Base-by-base conservation (phyloP, 108 stramenopile species). In the Cyclotella baltica region DNA sequence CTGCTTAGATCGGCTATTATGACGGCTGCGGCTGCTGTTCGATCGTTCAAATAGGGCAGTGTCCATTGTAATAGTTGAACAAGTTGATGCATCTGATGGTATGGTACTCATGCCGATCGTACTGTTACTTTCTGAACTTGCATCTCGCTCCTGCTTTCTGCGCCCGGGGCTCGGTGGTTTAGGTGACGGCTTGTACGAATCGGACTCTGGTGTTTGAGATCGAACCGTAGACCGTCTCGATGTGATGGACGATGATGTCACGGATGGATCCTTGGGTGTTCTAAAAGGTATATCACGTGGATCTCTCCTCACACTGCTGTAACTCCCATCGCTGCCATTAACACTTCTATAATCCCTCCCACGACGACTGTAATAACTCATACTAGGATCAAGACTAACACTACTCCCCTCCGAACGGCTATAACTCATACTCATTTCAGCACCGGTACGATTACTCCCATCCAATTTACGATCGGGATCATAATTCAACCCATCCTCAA, bases 61-160 rank as follows among this genome's bases (percentile, higher is more conserved):
- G 33, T 61, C 59, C 59, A 61, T 61, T 30, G 59, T 61, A 33
- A 61, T 61, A 0, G 59, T 61, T 16, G 59, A 61, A n/a, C 59
- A 61, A 4, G 30, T 33, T 0, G 59, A 61, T 61, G 59, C n/a
- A 34, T 34, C 31, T 16, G 59, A 31, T 18, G 59, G 59, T 11
- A 61, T 61, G 15, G 59, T 61, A 33, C 59, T 61, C 59, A 61
- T 61, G 4, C 59, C 59, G 15, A 61, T 61, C 13, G 59, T 61
- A 11, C 51, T 52, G 51, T 10, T 52, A n/a, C 59, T 61, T 15
- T 61, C 59, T 33, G 59, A 31, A 61, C 59, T 61, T 4, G 18
- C 31, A 33, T 22, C 33, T 61, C 59, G 16, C 30, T 34, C 33
- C 22, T 3, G 3, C 22, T 23, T 30, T 61, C 31, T 31, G 16